Conservation (phyloP, 2,329 filamentous ascomycete genomes). For the Tetracladium maxilliforme region DNA sequence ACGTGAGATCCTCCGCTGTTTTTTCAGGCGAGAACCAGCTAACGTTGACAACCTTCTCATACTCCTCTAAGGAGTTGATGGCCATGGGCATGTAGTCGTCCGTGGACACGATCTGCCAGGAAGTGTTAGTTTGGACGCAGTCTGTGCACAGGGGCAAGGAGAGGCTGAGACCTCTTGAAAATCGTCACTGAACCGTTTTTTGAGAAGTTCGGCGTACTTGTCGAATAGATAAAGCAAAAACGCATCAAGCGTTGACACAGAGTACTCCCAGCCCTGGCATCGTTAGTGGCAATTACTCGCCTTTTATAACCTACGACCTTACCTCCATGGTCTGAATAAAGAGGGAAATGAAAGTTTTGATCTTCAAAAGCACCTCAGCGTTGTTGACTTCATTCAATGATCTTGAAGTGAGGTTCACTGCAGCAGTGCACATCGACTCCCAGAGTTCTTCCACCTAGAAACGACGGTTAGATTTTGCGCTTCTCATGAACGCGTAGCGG, state of each 20-base stretch:
- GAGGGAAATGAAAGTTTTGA: slow-evolving; percentile 81
- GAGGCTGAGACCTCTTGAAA: slow-evolving; percentile 60
- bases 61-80: slow-evolving; percentile 79
- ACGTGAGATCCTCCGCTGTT: slow-evolving; percentile 59
- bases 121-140: slow-evolving; percentile 6
- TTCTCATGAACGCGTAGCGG: no score
- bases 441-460: slow-evolving; percentile 83
- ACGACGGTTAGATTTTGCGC: slow-evolving; percentile 5
- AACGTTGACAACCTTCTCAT: slow-evolving; percentile 88
- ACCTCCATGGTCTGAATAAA: slow-evolving; percentile 99
- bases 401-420: slow-evolving; percentile 68
- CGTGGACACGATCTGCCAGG: slow-evolving; percentile 54
- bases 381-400: slow-evolving; percentile 70
- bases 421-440: slow-evolving; percentile 92
- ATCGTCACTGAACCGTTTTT: slow-evolving; percentile 83
- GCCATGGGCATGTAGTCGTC: slow-evolving; percentile 99
- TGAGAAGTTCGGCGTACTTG: slow-evolving; percentile 85
- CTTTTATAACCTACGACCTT: slow-evolving; percentile 12
- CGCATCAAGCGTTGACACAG: slow-evolving; percentile 65
- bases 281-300: slow-evolving; percentile 3
- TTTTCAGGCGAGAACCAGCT: slow-evolving; percentile 91
- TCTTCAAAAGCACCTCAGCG: slow-evolving; percentile 81
- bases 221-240: slow-evolving; percentile 83
- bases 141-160: background rate
- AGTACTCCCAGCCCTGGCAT: slow-evolving; percentile 71